Evolutionary conservation across 2,329 filamentous ascomycete species (phyloP).

Genomic region (Shiraia bambusicola): DNA sequence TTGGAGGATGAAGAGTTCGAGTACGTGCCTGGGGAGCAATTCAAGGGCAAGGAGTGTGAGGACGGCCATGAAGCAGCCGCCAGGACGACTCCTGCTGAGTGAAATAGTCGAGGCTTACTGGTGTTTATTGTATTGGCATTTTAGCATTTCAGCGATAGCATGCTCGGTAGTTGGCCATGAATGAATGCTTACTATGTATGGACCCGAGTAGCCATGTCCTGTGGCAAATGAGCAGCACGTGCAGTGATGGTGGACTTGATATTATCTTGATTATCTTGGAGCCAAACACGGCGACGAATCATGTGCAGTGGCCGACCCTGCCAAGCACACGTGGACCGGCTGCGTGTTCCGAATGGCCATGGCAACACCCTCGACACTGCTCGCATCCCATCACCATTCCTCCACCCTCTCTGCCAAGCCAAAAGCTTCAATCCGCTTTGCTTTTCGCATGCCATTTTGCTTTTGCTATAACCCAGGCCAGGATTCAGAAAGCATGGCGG

Average conservation of each 20-base stretch:
- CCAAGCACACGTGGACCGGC: conserved; percentile 6
- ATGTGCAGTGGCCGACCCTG: conserved; percentile 4
- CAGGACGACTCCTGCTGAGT: too few relatives aligned
- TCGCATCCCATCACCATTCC: conserved; percentile 7
- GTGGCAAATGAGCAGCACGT: too few relatives aligned
- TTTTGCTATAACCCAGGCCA: conserved; percentile 16
- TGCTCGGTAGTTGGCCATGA: too few relatives aligned
- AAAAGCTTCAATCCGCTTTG: conserved; percentile 11
- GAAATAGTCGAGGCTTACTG: conserved; percentile 6
- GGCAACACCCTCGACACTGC: background rate
- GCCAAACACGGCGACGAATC: conserved; percentile 6
- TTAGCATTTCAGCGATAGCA: conserved; percentile 7
- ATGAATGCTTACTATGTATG: background rate
- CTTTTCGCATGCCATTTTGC: conserved; percentile 11
- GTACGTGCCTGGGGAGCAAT: conserved; percentile 21
- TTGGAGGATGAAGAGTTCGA: conserved; percentile 30
- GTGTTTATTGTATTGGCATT: background rate
- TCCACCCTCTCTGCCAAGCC: conserved; percentile 12
- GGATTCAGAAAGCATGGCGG: conserved; percentile 16
- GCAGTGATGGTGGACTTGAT: too few relatives aligned
- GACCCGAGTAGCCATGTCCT: background rate
- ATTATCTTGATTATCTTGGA: too few relatives aligned
- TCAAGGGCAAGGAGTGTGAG: conserved; percentile 19
- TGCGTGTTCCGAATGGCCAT: conserved; percentile 8
- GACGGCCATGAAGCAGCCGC: conserved; percentile 29